phyloP scores from a whole-genome alignment of 768 basidiomycete species.

The Boletellus ananas region DNA sequence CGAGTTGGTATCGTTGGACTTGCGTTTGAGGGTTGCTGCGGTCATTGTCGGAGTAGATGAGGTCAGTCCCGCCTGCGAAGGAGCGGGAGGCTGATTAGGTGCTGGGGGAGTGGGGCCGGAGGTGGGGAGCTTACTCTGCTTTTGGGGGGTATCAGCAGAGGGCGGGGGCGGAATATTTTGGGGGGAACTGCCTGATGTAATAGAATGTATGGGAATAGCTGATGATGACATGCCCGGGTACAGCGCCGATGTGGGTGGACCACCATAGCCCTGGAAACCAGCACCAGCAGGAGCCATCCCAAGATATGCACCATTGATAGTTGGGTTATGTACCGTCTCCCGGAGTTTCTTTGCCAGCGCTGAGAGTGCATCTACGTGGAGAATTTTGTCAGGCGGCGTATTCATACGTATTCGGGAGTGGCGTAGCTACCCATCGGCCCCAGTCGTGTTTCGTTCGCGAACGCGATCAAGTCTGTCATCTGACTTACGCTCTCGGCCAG shows the following conservation, averaged over 20 bases:
- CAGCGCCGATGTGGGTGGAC: slow-evolving; percentile 40
- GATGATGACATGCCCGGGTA: slow-evolving; percentile 43
- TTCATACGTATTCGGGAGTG: slow-evolving; percentile 25
- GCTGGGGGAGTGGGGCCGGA: slow-evolving; percentile 38
- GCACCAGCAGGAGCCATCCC: slow-evolving; percentile 16
- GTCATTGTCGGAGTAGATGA: slow-evolving; percentile 47
- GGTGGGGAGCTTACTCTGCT: slow-evolving; percentile 60
- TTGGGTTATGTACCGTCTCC: slow-evolving; percentile 17
- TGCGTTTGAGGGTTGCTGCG: slow-evolving; percentile 54
- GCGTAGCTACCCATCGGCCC: slow-evolving; percentile 64
- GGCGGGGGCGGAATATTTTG: slow-evolving; percentile 43
- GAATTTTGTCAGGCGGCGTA: slow-evolving; percentile 17
- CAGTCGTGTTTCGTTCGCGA: slow-evolving; percentile 47
- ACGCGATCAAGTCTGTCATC: slow-evolving; percentile 75
- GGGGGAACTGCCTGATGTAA: slow-evolving; percentile 41
- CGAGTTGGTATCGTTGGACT: slow-evolving; percentile 44
- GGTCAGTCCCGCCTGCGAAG: slow-evolving; percentile 39
- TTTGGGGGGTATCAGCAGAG: slow-evolving; percentile 55
- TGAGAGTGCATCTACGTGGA: slow-evolving; percentile 42
- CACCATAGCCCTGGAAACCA: slow-evolving; percentile 22
- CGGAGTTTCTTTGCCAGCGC: slow-evolving; percentile 40
- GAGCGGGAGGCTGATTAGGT: slow-evolving; percentile 38
- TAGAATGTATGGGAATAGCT: slow-evolving; percentile 42
- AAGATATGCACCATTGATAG: slow-evolving; percentile 18
- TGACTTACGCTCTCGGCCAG: slow-evolving; percentile 79